Evolutionary conservation across 2,329 filamentous ascomycete genomes (phyloP).

Genomic region (Colletotrichum lupini): DNA sequence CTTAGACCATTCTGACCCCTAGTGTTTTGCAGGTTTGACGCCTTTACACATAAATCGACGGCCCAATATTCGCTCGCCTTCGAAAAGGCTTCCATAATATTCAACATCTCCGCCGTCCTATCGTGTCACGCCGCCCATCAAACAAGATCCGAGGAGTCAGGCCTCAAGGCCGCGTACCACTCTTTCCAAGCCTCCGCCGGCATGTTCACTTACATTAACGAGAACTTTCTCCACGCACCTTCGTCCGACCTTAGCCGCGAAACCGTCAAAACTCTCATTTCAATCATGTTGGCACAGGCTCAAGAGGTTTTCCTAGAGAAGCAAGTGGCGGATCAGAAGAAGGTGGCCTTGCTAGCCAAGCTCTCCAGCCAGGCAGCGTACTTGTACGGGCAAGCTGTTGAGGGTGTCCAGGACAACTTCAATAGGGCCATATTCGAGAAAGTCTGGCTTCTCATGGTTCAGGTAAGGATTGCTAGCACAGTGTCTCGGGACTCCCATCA

Average conservation of each 20-base stretch:
- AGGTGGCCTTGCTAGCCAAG: constrained; percentile 90
- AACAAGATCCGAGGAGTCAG: constrained; percentile 89
- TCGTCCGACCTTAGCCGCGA: constrained; percentile 96
- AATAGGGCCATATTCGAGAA: constrained; percentile 93
- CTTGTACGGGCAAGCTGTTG: constrained; percentile 86
- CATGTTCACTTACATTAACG: constrained; percentile 99
- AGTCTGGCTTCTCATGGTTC: constrained; percentile 86
- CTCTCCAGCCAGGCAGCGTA: constrained; percentile 90
- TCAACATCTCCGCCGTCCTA: constrained; percentile 97
- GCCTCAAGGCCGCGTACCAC: constrained; percentile 96
- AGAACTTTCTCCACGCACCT: constrained; percentile 97
- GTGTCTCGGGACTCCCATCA: neutral
- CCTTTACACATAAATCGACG: constrained; percentile 99
- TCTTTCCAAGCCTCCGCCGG: constrained; percentile 97
- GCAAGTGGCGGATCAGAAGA: constrained; percentile 92
- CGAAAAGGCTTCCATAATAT: constrained; percentile 98
- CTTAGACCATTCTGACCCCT: constrained; percentile 9
- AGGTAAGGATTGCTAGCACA: constrained; percentile 64
- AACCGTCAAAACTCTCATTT: constrained; percentile 94
- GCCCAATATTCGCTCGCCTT: constrained; percentile 96
- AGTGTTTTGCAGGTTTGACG: constrained; percentile 80
- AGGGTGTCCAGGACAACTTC: constrained; percentile 93
- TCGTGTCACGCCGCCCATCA: constrained; percentile 96
- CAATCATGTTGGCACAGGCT: constrained; percentile 92
- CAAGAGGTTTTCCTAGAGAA: constrained; percentile 99